phyloP scores from a whole-genome alignment of 1,139 yeast genomes.

The Blastobotrys buckinghamii region DNA sequence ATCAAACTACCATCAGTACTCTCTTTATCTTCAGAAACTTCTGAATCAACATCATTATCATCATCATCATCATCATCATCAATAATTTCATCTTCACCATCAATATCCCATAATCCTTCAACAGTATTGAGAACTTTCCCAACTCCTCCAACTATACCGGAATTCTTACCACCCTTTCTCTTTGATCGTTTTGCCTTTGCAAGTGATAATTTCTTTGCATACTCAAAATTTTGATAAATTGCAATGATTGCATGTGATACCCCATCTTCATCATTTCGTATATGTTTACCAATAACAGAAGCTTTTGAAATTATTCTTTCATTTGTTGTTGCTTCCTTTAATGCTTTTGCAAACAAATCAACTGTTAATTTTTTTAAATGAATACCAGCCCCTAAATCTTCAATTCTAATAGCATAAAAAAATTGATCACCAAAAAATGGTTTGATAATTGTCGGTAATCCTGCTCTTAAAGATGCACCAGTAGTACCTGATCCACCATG shows the following conservation, averaged over 20 bases:
- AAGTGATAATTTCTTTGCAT: constrained; percentile 41
- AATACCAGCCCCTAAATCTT: constrained; percentile 86
- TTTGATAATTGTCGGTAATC: constrained; percentile 82
- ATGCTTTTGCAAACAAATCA: constrained; percentile 57
- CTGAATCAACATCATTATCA: background rate
- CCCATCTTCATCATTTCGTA: constrained; percentile 62
- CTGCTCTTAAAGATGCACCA: constrained; percentile 83
- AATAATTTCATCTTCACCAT: background rate
- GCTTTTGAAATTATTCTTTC: constrained; percentile 64
- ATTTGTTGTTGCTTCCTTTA: constrained; percentile 62
- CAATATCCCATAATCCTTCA: background rate
- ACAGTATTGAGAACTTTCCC: background rate
- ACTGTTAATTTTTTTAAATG: constrained; percentile 62
- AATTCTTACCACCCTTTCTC: background rate
- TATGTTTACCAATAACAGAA: constrained; percentile 50
- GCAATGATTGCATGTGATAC: constrained; percentile 68
- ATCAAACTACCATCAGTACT: background rate
- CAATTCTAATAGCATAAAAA: constrained; percentile 80
- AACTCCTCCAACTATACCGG: too few relatives aligned
- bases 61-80: background rate
- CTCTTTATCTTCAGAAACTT: too few relatives aligned
- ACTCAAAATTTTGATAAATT: constrained; percentile 74
- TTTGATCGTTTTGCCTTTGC: constrained; percentile 1
- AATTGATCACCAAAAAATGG: constrained; percentile 97
- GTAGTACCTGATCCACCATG: constrained; percentile 99